Evolutionary conservation across 1,284 basidiomycete genomes (phyloP).

Genomic region (Cerioporus squamosus): DNA sequence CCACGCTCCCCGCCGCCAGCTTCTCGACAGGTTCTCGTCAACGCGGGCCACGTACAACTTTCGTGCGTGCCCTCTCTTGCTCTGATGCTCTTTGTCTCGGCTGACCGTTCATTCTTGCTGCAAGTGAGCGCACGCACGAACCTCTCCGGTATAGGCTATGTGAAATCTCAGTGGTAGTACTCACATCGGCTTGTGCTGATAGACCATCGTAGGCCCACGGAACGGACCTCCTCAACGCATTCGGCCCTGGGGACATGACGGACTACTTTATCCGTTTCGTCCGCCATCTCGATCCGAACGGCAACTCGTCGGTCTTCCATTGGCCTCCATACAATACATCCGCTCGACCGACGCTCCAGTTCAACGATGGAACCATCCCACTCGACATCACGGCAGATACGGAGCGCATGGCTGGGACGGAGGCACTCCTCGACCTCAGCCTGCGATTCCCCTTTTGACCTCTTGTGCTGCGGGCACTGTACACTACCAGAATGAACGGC

Average conservation of each 20-base stretch:
- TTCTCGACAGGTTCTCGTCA: constrained; percentile 37
- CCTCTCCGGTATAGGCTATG: background rate
- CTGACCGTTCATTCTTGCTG: background rate
- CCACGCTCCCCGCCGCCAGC: constrained; percentile 45
- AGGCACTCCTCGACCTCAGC: background rate
- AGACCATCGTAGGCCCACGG: constrained; percentile 9
- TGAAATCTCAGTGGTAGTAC: background rate
- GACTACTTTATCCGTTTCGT: constrained; percentile 26
- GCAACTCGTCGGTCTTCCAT: constrained; percentile 29
- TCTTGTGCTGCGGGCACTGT: no score
- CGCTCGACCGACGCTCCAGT: constrained; percentile 45
- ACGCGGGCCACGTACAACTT: constrained; percentile 52
- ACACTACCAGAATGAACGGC: no score
- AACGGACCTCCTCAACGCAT: constrained; percentile 20
- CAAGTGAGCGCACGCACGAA: background rate
- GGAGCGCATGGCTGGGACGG: background rate
- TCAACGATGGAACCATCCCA: constrained; percentile 45
- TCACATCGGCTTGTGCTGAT: constrained; percentile 3
- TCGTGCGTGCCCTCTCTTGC: constrained; percentile 34
- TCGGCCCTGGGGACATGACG: constrained; percentile 20
- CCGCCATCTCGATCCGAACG: constrained; percentile 36
- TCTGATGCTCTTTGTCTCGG: no score
- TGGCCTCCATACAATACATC: constrained; percentile 54
- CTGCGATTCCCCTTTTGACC: background rate
- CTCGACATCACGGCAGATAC: constrained; percentile 42